A percentile compares a stretch with the other conserved stretches of the same genome.
Conservation (phyloP, 1,139 yeast genomes). For the Hyphopichia fennica region DNA sequence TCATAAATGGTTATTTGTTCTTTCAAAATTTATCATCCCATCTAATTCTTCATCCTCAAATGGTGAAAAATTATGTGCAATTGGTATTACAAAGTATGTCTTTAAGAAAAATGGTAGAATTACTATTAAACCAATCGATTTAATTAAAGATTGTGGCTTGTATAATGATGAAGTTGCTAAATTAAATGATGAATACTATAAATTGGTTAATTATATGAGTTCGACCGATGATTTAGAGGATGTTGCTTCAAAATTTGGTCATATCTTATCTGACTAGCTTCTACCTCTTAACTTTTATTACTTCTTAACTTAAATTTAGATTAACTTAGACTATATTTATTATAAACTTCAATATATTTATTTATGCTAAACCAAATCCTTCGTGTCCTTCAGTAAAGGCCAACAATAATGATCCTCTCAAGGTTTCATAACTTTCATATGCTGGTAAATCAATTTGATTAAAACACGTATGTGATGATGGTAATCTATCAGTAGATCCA, state of each 20-base stretch:
- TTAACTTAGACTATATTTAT: background rate
- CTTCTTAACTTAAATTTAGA: background rate
- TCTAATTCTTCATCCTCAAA: conserved; percentile 17
- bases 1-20: conserved; percentile 76
- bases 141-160: conserved; percentile 56
- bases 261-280: conserved; percentile 9
- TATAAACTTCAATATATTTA: background rate
- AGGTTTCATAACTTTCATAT: conserved; percentile 82
- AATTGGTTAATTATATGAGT: conserved; percentile 28
- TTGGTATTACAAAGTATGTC: conserved; percentile 76
- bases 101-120: conserved; percentile 67
- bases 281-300: background rate
- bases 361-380: conserved; percentile 83
- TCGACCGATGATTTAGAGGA: conserved; percentile 32
- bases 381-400: conserved; percentile 96
- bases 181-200: conserved; percentile 32
- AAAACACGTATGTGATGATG: conserved; percentile 95
- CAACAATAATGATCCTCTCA: conserved; percentile 74
- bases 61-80: conserved; percentile 48
- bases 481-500: conserved; percentile 82
- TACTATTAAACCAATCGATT: conserved; percentile 67
- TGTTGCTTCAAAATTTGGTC: conserved; percentile 4
- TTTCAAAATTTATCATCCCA: conserved; percentile 57
- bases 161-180: conserved; percentile 51
- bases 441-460: conserved; percentile 94